These are phyloP conservation scores for Phytophthora pinifolia DNA, from an alignment of 352 stramenopile genomes.

Conservation along the genomic window DNA sequence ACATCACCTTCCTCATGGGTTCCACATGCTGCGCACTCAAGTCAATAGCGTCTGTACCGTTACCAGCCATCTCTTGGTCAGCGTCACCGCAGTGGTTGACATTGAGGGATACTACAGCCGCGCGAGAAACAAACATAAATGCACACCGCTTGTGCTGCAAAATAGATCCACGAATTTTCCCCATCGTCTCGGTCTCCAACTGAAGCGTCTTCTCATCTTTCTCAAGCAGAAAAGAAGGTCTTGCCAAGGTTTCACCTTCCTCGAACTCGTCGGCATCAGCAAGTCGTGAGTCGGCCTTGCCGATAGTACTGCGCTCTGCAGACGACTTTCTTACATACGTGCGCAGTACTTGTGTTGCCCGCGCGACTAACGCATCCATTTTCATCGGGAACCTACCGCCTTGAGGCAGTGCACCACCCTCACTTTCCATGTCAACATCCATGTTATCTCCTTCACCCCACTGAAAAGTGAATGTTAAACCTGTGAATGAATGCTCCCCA, in stretches of 20 bases:
- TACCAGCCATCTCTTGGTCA: slow-evolving; percentile 19
- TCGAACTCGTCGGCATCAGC: slow-evolving; percentile 71
- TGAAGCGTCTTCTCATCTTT: slow-evolving; percentile 87
- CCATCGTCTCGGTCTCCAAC: slow-evolving; percentile 67
- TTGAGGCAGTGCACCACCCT: slow-evolving; percentile 1
- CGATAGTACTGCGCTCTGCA: slow-evolving; percentile 51
- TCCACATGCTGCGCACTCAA: slow-evolving; percentile 22
- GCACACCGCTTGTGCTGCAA: slow-evolving; percentile 75
- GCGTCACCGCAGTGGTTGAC: slow-evolving; percentile 35
- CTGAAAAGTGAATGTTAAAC: slow-evolving; percentile 54
- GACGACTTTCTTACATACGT: slow-evolving; percentile 57
- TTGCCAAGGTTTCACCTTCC: slow-evolving; percentile 40
- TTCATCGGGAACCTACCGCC: slow-evolving; percentile 40
- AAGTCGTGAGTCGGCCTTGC: slow-evolving; percentile 62
- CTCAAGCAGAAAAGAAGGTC: slow-evolving; percentile 59
- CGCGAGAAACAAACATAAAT: slow-evolving; percentile 69
- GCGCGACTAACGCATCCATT: slow-evolving; percentile 58
- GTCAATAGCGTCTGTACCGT: slow-evolving; percentile 11
- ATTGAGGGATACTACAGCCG: slow-evolving; percentile 56
- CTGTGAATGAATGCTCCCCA: slow-evolving; percentile 41
- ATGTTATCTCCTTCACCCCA: slow-evolving; percentile 34
- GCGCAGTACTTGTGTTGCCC: slow-evolving; percentile 53
- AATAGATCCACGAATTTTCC: slow-evolving; percentile 63
- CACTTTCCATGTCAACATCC: slow-evolving; percentile 25
- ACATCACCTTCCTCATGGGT: slow-evolving; percentile 48